Base-by-base conservation (phyloP, 1,139 yeast genomes). In the Blastobotrys aristatus region DNA sequence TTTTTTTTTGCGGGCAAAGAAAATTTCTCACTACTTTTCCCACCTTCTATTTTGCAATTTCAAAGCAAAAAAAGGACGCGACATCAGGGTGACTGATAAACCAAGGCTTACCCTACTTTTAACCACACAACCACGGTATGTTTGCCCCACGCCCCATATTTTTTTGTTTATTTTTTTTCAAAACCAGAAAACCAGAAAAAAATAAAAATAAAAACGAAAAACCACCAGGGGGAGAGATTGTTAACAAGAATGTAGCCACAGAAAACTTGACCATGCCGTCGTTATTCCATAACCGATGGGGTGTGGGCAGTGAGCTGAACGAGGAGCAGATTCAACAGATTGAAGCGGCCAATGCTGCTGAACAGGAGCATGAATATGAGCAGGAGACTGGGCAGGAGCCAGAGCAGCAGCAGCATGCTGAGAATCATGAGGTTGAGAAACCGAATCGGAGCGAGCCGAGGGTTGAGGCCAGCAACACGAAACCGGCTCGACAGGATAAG, bases 261-360 rank as follows among this genome's bases (percentile, higher is more conserved):
- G n/a, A n/a, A n/a, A n/a, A n/a, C n/a, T 26, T 26, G 13, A 26
- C 30, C 4, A 43, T 43, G 46, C 46, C 46, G 13, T 45, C 48
- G n/a, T 26, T 45, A n/a, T 45, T 45, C 30, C 20, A 35, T 8
- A 39, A 45, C 22, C 29, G 48, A 14, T 45, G 48, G 48, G 48
- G 48, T 22, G 30, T 43, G 10, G 29, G 39, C 24, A 17, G 32
- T 10, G 35, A 21, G 33, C 37, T n/a, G 6, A 26, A 33, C 18
- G 33, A 17, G 21, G 38, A n/a, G 6, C 31, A 37, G 24, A n/a
- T 3, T 3, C 20, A 37, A 11, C 40, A 24, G 31, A 7, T 8
- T 10, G 27, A 24, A 10, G n/a, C 31, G n/a, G n/a, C 30, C 21
- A 5, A 11, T 20, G 16, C 40, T 22, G 21, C 38, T 4, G 16